A percentile compares a stretch with the other conserved stretches of the same genome.
Evolutionary conservation across 148 eudicot species (phyloP).

Genomic region (Selenicereus undatus): DNA sequence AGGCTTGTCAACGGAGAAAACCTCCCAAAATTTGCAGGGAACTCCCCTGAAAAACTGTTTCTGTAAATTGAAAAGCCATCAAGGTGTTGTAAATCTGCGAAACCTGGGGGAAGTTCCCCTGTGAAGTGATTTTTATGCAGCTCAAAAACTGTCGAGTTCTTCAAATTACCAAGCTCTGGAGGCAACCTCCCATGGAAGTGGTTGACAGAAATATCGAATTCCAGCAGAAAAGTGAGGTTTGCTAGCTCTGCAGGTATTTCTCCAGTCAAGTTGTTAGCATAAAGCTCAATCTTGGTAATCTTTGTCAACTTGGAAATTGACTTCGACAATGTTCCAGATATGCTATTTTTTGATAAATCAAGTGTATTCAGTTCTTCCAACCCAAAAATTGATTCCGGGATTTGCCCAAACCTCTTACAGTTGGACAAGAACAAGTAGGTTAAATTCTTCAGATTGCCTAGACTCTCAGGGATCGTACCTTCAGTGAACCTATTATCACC

Average conservation of each 20-base stretch:
- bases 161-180: conserved; percentile 54
- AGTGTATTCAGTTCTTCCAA: conserved; percentile 47
- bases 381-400: conserved; percentile 68
- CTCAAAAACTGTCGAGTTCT: conserved; percentile 67
- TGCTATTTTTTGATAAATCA: conserved; percentile 58
- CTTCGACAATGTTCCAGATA: conserved; percentile 57
- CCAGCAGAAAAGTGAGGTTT: conserved; percentile 53
- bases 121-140: conserved; percentile 53
- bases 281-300: conserved; percentile 71
- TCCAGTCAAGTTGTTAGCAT: conserved; percentile 64
- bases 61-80: conserved; percentile 52
- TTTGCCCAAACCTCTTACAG: conserved; percentile 49
- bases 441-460: conserved; percentile 70
- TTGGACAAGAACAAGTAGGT: conserved; percentile 46
- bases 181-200: conserved; percentile 72
- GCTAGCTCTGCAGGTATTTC: conserved; percentile 59
- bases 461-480: conserved; percentile 52
- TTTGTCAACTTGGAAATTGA: conserved; percentile 46
- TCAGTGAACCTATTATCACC: conserved; percentile 54
- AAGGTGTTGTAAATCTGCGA: conserved; percentile 62
- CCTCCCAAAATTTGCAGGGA: conserved; percentile 72
- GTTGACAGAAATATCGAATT: conserved; percentile 73
- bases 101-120: conserved; percentile 72
- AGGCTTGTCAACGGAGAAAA: conserved; percentile 54
- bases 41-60: conserved; percentile 63